Conservation (phyloP, 140 eudicot species). For the Senecio squalidus region DNA sequence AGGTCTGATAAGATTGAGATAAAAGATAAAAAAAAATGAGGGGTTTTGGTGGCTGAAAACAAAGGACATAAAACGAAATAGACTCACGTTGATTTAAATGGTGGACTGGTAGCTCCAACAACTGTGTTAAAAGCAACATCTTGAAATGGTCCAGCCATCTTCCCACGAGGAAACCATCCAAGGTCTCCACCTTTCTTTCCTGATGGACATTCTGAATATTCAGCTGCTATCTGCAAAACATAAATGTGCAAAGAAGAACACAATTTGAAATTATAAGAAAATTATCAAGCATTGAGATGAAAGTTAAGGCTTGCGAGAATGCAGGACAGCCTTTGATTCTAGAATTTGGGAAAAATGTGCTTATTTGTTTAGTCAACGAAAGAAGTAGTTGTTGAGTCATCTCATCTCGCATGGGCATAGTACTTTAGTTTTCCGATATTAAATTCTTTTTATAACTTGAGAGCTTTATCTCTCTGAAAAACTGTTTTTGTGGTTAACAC, state of each 20-base stretch:
- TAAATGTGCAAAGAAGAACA: background rate
- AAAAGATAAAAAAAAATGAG: background rate
- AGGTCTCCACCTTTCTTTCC: conserved; percentile 98
- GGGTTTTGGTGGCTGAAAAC: too few species aligned
- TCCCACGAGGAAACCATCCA: conserved; percentile 99
- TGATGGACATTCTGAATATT: conserved; percentile 96
- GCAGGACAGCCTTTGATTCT: background rate
- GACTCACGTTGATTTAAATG: conserved; percentile 90
- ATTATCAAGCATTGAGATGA: background rate
- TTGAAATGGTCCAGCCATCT: conserved; percentile 99
- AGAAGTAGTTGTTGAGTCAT: too few species aligned
- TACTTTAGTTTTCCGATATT: background rate
- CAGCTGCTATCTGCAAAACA: conserved; percentile 73
- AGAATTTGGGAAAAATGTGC: background rate
- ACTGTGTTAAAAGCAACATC: conserved; percentile 94
- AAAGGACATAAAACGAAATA: too few species aligned
- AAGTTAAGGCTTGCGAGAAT: background rate
- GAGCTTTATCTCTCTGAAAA: too few species aligned
- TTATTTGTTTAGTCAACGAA: background rate
- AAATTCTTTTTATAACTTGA: too few species aligned
- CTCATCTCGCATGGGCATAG: background rate
- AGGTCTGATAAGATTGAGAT: too few species aligned
- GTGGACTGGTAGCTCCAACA: conserved; percentile 95
- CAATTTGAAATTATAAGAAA: background rate
- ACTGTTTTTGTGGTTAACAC: too few species aligned